Base-by-base conservation (phyloP, 345 rosid genomes). In the Triadica sebifera region DNA sequence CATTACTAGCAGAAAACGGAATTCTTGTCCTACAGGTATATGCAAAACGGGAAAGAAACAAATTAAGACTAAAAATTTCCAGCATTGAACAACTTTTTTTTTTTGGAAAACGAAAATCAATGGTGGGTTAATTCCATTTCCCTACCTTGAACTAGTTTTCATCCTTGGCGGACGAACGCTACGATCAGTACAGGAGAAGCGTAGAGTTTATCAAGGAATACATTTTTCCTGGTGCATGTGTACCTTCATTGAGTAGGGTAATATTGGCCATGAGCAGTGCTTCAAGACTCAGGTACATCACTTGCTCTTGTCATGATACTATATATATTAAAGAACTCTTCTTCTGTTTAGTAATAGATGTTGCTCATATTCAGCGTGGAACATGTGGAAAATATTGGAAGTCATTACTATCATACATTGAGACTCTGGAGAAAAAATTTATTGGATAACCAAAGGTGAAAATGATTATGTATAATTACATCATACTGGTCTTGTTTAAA, bases 171-270 rank as follows among this genome's bases (percentile, higher is more conserved):
- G 98, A 92, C 43, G 91, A 85, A 70, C 83, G 92, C 6, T 92
- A 92, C 16, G 81, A 94, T 0, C 94, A 88, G 78, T 84, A 88
- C 72, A 85, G 98, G 80, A 78, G 79, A 69, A 89, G 93, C 78
- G 85, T 96, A 29, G 94, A 85, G 77, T 94, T 94, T 74, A 88
- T 92, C 9, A 92, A 89, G 86, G 97, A 94, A 79, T 92, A 92
- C 56, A 94, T 94, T 39, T 94, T 94, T 74, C 98, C 97, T 0
- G 96, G 98, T 19, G 94, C 85, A 67, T 89, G 94, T 67, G 79
- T 90, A 79, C 96, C 97, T 83, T 89, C 98, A 6, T 74, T 94
- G 55, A 81, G 86, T 4, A 86, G 94, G 71, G 83, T 90, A 80
- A 88, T 91, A 59, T 68, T 92, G 45, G 93, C 92, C 66, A 94